Evolutionary conservation across 352 stramenopile species (phyloP), one percentile per base, ranked within the genome.

Genomic region (Aphanomyces euteiches): DNA sequence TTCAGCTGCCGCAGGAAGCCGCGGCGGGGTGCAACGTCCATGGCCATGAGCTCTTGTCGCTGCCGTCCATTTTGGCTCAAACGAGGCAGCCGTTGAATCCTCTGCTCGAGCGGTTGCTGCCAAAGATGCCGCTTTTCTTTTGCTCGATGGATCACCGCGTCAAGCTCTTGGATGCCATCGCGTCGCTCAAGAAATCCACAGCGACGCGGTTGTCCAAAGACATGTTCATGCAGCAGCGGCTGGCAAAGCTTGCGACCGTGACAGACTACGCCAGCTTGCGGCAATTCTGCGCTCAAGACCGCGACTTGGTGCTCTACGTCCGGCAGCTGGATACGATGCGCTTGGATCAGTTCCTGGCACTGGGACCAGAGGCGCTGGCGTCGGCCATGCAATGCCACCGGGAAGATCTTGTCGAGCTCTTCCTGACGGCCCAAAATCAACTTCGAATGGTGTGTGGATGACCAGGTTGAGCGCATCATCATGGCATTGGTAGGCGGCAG

Each of bases 211-310:
- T 50, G 39, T 48, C 59, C 39, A 48, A 50, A n/a, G 59, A 67
- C 21, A 50, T 50, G 15, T 10, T 56, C 2, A 37, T 15, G 6
- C 59, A 50, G 8, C 59, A 67, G 5, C 59, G 59, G 4, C 13
- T 15, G 43, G 19, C 59, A 5, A 48, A 67, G 21, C 59, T 67
- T 28, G 38, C 39, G 4, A n/a, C 17, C 5, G 59, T 67, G 5
- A 28, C 12, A 3, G 59, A 67, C 28, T 50, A 53, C 43, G 10
- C 43, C 7, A 56, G 59, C 28, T 34, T 67, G 5, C 59, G 59
- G 59, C 43, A 67, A 19, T 67, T 48, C 15, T 67, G 38, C 10
- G 59, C 59, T 3, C 59, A 67, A 67, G 59, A 67, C 43, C 59
- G 59, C 2, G 59, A 67, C 4, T 28, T 67, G 12, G 34, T 67